Evolutionary conservation across 164 flowering plant genomes (phyloP), one percentile per base, ranked within the genome.

Genomic region (Vitis riparia): DNA sequence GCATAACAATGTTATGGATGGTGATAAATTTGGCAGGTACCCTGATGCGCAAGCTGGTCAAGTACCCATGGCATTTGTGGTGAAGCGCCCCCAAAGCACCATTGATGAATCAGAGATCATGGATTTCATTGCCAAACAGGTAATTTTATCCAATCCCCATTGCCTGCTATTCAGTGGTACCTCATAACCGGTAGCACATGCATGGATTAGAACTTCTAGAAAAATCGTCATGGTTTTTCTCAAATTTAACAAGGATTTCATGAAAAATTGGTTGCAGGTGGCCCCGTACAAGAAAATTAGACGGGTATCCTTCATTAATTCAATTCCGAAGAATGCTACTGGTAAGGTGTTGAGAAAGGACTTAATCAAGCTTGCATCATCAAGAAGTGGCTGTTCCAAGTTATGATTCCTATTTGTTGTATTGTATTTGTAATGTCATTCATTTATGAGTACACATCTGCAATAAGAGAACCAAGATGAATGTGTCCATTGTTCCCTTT

Each of bases 261-360:
- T 32, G 44, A 32, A 10, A 56, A 37, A 15, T 17, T 68, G 30
- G 17, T 56, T 67, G 50, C 59, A 87, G 91, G 91, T 89, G 30
- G 83, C 93, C 12, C 87, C 87, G 7, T 86, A 84, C 65, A 89
- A 86, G 81, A 87, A 78, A 76, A 69, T 89, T 51, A 71, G 91
- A 67, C 75, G 75, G 61, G 87, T 86, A 44, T 71, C 61, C 27
- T 86, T 85, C 59, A 67, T 83, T 9, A 58, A 77, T 27, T 62
- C 80, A 2, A 71, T 86, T 19, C 87, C 90, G 6, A 86, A 85
- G 66, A 82, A 80, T 68, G 79, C 83, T 8, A 49, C 85, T 0
- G 92, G 89, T 9, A 86, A 86, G 74, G 78, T 85, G 32, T 70
- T 88, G 63, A 76, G 88, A 76, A 85, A 75, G 80, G 82, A 82